These are phyloP conservation scores for Naumovozyma dairenensis DNA, from an alignment of 805 yeast genomes.

Conservation along the genomic window DNA sequence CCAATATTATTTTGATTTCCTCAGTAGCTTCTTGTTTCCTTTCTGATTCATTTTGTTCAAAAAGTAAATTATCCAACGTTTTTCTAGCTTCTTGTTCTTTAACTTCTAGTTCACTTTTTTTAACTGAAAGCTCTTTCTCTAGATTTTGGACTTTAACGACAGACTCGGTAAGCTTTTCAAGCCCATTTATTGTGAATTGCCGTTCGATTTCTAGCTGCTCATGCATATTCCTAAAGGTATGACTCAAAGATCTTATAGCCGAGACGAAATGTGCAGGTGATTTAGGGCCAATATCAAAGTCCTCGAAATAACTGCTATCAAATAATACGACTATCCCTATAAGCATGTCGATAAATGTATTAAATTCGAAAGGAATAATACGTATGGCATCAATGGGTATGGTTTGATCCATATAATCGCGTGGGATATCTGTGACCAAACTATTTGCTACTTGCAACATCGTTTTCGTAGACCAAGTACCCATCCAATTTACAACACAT, in stretches of 20 bases:
- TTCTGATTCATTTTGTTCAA: slow-evolving; percentile 87
- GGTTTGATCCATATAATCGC: slow-evolving; percentile 38
- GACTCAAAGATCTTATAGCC: slow-evolving; percentile 37
- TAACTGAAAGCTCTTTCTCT: slow-evolving; percentile 42
- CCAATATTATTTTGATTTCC: slow-evolving; percentile 61
- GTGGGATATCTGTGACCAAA: slow-evolving; percentile 38
- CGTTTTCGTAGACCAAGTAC: slow-evolving; percentile 58
- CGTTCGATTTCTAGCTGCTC: slow-evolving; percentile 51
- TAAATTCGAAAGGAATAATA: slow-evolving; percentile 4
- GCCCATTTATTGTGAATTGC: slow-evolving; percentile 61
- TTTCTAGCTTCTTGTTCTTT: slow-evolving; percentile 63
- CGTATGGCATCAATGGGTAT: slow-evolving; percentile 25
- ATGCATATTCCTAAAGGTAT: slow-evolving; percentile 36
- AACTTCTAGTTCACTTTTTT: slow-evolving; percentile 37
- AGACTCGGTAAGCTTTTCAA: slow-evolving; percentile 67
- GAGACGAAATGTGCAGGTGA: slow-evolving; percentile 51
- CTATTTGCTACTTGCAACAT: slow-evolving; percentile 40
- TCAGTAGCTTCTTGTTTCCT: slow-evolving; percentile 78
- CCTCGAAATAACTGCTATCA: slow-evolving; percentile 29
- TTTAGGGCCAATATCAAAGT: slow-evolving; percentile 3
- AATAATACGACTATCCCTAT: slow-evolving; percentile 38
- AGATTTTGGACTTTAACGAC: slow-evolving; percentile 60
- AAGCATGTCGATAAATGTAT: slow-evolving; percentile 36
- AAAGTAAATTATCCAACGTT: slow-evolving; percentile 65
- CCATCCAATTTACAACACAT: slow-evolving; percentile 85